Percentiles rank a stretch among this genome's conserved stretches.
These are phyloP conservation scores for Herpetomonas samuelpessoai DNA, from an alignment of 208 protist genomes.

Conservation along the genomic window DNA sequence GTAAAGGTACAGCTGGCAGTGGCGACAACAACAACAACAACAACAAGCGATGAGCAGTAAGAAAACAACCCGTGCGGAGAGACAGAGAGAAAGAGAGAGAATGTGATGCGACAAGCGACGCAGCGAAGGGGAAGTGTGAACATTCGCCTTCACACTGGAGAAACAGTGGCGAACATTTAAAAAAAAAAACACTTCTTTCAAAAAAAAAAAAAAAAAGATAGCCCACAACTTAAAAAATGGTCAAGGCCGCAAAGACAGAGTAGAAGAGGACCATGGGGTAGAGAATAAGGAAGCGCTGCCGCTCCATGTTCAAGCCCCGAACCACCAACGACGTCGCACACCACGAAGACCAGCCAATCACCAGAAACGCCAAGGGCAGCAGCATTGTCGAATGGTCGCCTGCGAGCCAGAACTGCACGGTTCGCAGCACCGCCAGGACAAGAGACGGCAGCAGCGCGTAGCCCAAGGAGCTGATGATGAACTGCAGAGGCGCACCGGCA, in stretches of 20 bases:
- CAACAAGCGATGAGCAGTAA: no score
- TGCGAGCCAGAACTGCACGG: slow-evolving; percentile 39
- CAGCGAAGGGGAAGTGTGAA: slow-evolving; percentile 3
- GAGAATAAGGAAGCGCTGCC: slow-evolving; percentile 70
- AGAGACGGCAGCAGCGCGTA: slow-evolving; percentile 81
- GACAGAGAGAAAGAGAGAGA: no score
- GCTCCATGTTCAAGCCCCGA: slow-evolving; percentile 52
- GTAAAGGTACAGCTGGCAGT: no score
- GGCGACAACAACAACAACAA: no score
- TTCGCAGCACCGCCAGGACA: slow-evolving; percentile 50
- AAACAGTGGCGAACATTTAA: not conserved
- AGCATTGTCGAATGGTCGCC: slow-evolving; percentile 15
- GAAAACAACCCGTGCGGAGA: no score
- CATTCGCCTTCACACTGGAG: not conserved
- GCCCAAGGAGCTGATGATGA: slow-evolving; percentile 73
- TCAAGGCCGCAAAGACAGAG: slow-evolving; percentile 71
- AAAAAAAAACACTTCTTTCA: not conserved
- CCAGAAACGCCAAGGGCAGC: slow-evolving; percentile 35
- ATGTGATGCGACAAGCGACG: no score
- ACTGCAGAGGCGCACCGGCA: slow-evolving; percentile 46
- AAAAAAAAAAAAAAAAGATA: slow-evolving; percentile 2
- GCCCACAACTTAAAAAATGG: slow-evolving; percentile 54
- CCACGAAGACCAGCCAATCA: slow-evolving; percentile 77
- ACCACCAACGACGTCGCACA: slow-evolving; percentile 71
- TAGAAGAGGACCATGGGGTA: slow-evolving; percentile 86